Evolutionary conservation across 805 yeast genomes (phyloP).

Genomic region (Wickerhamomyces xylosicus): DNA sequence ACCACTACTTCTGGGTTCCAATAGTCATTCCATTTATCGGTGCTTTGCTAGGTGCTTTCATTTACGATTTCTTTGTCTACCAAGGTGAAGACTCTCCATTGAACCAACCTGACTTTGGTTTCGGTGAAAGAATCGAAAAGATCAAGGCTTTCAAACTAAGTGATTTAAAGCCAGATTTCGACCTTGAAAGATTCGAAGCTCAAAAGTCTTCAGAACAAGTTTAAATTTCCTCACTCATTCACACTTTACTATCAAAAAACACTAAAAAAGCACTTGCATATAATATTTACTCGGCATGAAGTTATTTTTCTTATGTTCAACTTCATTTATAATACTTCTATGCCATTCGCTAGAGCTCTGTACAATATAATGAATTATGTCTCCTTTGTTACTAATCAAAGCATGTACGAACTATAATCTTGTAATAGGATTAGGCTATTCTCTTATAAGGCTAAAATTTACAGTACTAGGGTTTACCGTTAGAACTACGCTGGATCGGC

Average conservation of each 20-base stretch:
- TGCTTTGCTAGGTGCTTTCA: slow-evolving; percentile 33
- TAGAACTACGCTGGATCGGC: too few relatives aligned
- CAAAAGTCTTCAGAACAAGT: not conserved
- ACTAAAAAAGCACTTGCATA: too few relatives aligned
- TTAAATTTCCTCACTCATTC: not conserved
- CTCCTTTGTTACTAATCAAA: too few relatives aligned
- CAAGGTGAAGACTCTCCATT: slow-evolving; percentile 44
- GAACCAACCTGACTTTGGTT: slow-evolving; percentile 30
- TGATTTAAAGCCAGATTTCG: slow-evolving; percentile 16
- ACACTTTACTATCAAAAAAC: not conserved
- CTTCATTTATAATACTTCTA: too few relatives aligned
- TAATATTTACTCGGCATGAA: too few relatives aligned
- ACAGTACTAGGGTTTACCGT: too few relatives aligned
- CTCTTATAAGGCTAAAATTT: too few relatives aligned
- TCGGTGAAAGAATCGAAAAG: slow-evolving; percentile 9
- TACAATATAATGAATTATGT: too few relatives aligned
- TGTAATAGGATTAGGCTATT: too few relatives aligned
- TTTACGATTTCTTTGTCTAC: slow-evolving; percentile 41
- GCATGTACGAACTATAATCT: too few relatives aligned
- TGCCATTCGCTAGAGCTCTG: too few relatives aligned
- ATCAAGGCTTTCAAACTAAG: slow-evolving; percentile 12
- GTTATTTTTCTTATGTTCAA: too few relatives aligned
- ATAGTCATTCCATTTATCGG: slow-evolving; percentile 40
- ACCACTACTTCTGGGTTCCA: slow-evolving; percentile 45
- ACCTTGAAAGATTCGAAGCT: slow-evolving; percentile 4